phyloP scores from a whole-genome alignment of 116 monocot species.

The Papilionanthe hybrid region DNA sequence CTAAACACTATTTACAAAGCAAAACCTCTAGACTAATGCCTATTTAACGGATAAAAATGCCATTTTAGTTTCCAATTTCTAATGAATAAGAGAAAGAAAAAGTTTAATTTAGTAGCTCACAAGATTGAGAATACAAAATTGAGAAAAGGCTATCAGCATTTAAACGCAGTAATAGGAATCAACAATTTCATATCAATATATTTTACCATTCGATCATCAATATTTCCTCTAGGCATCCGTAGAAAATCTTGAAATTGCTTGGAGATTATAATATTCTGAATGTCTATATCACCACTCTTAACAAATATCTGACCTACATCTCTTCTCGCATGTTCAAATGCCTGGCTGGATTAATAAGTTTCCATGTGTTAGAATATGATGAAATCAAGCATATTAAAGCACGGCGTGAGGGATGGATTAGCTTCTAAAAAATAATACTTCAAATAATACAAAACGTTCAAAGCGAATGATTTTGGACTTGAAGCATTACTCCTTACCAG shows the following conservation, averaged over 20 bases:
- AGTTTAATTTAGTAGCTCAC: not conserved
- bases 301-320: slow-evolving; percentile 58
- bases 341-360: slow-evolving; percentile 49
- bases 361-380: slow-evolving; percentile 13
- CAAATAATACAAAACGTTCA: not conserved
- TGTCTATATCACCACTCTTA: slow-evolving; percentile 41
- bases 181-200: not conserved
- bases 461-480: not conserved
- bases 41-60: not conserved
- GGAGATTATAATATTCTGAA: slow-evolving; percentile 70
- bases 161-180: not conserved
- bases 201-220: slow-evolving; percentile 19
- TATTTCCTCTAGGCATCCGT: slow-evolving; percentile 23
- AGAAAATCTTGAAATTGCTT: slow-evolving; percentile 55
- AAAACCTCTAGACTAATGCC: not conserved
- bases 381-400: slow-evolving; percentile 2
- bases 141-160: not conserved
- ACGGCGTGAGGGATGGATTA: not conserved
- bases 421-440: not conserved
- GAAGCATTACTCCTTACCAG: not conserved
- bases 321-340: slow-evolving; percentile 69
- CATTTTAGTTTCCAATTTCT: not conserved
- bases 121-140: not conserved
- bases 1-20: not conserved
- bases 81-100: not conserved